A percentile compares a stretch with the other conserved stretches of the same genome.
Conservation (phyloP, 306 rosid genomes). For the Quercus glauca region DNA sequence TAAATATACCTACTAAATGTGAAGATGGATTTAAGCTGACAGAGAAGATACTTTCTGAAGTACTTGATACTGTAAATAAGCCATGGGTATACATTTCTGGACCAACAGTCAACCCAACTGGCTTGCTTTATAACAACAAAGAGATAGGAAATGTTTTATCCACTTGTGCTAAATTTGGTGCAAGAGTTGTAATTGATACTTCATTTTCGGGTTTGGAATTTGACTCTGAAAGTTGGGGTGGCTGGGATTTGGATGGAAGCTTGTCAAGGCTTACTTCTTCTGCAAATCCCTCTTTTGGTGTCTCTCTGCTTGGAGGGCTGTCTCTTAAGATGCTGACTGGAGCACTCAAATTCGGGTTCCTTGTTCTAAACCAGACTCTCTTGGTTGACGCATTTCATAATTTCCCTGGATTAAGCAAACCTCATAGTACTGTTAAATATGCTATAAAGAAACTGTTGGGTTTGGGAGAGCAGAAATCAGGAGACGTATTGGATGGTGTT, state of each 20-base stretch:
- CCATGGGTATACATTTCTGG: constrained; percentile 97
- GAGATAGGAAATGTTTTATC: constrained; percentile 65
- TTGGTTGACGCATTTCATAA: constrained; percentile 61
- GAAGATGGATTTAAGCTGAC: constrained; percentile 73
- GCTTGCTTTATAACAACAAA: constrained; percentile 65
- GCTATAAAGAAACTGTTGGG: constrained; percentile 81
- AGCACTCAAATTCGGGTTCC: constrained; percentile 77
- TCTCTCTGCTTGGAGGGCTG: constrained; percentile 87
- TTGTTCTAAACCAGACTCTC: constrained; percentile 59
- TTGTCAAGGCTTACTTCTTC: constrained; percentile 53
- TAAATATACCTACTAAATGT: constrained; percentile 56
- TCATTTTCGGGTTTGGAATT: constrained; percentile 94
- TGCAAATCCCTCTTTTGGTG: constrained; percentile 56
- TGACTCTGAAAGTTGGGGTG: constrained; percentile 68
- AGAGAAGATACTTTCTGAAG: constrained; percentile 46
- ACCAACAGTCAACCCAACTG: constrained; percentile 91
- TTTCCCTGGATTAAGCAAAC: constrained; percentile 80
- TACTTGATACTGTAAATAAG: constrained; percentile 54
- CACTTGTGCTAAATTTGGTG: constrained; percentile 77
- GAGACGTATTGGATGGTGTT: constrained; percentile 60
- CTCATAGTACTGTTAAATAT: constrained; percentile 84
- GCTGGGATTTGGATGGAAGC: constrained; percentile 73
- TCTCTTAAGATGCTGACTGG: constrained; percentile 74
- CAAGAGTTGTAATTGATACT: constrained; percentile 87
- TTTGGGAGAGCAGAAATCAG: constrained; percentile 60